A percentile compares a stretch with the other conserved stretches of the same genome.
phyloP scores from a whole-genome alignment of 306 rosid genomes.

The Benincasa hispida region DNA sequence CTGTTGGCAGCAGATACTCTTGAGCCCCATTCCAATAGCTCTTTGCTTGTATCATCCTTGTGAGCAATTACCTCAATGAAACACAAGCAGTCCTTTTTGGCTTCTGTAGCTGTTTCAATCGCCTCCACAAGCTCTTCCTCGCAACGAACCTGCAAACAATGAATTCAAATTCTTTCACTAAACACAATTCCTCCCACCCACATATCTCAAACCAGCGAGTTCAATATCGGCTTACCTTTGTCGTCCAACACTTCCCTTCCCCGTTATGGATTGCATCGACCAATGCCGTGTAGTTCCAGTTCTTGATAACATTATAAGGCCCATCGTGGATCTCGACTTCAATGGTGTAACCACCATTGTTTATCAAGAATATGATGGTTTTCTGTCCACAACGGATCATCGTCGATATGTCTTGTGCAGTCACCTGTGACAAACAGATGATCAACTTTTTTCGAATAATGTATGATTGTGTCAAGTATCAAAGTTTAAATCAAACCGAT shows the following conservation, averaged over 20 bases:
- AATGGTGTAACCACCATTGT: constrained; percentile 61
- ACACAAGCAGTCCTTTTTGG: constrained; percentile 34
- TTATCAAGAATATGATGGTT: constrained; percentile 44
- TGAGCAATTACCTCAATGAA: constrained; percentile 53
- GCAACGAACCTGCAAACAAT: constrained; percentile 26
- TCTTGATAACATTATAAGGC: constrained; percentile 57
- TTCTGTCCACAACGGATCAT: constrained; percentile 47
- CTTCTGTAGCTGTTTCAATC: constrained; percentile 31
- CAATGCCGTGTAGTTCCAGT: constrained; percentile 53
- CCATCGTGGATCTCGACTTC: constrained; percentile 67
- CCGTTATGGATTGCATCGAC: constrained; percentile 60
- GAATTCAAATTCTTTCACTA: neutral
- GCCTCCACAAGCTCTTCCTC: constrained; percentile 52
- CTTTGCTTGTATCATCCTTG: constrained; percentile 62
- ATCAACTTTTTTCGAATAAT: neutral
- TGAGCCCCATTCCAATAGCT: constrained; percentile 52
- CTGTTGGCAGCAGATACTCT: constrained; percentile 32
- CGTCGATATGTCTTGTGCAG: constrained; percentile 53
- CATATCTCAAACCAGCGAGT: too few relatives aligned
- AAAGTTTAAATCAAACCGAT: neutral
- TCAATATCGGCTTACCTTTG: constrained; percentile 29
- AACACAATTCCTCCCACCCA: neutral
- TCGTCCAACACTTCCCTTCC: constrained; percentile 63
- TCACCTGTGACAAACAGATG: constrained; percentile 19
- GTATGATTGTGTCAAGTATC: neutral